Conservation (phyloP, 2,329 filamentous ascomycete genomes). For the Lasiodiplodia sp. region DNA sequence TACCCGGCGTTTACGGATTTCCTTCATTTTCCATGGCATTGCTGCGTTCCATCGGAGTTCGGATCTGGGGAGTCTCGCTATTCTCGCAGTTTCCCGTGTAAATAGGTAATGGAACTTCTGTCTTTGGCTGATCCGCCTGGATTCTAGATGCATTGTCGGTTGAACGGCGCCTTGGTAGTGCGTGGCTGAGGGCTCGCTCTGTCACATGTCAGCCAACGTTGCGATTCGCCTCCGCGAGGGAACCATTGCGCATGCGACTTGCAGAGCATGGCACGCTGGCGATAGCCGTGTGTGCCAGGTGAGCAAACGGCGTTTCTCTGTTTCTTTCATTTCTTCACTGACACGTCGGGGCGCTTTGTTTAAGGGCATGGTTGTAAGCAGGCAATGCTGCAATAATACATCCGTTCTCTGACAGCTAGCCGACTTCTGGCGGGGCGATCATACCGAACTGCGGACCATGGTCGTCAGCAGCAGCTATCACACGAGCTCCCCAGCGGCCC, state of each 20-base stretch:
- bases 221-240: background rate
- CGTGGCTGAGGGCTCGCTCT: background rate
- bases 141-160: background rate
- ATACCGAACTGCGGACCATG: background rate
- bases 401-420: background rate
- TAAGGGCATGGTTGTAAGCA: no score
- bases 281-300: background rate
- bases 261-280: background rate
- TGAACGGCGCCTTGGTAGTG: background rate
- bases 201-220: constrained; percentile 1
- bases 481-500: background rate
- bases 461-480: constrained; percentile 3
- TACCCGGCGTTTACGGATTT: constrained; percentile 23
- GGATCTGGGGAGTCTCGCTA: background rate
- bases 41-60: background rate
- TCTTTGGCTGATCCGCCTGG: background rate
- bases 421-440: no score
- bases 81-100: background rate
- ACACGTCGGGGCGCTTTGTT: background rate
- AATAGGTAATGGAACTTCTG: constrained; percentile 15
- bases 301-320: background rate
- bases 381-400: background rate
- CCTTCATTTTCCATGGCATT: background rate
- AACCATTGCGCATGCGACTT: background rate
- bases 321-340: background rate